Base-by-base conservation (phyloP, 371 early-diverging fungal genomes). In the Chytridiales sp. region DNA sequence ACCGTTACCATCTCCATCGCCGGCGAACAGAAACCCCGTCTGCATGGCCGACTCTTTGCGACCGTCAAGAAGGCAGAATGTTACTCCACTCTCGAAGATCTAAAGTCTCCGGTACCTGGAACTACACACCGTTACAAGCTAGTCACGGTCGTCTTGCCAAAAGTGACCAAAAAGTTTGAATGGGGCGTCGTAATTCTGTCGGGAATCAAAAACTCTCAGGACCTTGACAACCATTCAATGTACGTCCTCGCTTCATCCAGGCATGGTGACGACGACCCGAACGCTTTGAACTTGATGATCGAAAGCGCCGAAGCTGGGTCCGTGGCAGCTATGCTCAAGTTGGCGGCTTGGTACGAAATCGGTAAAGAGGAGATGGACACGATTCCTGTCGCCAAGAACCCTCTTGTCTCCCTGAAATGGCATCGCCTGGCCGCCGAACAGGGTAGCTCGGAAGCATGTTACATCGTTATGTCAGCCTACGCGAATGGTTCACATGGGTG, bases 331-430 rank as follows among this genome's bases (percentile, higher is more conserved):
- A 61, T 60, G 61, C 66, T 75, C n/a, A 71, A 70, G 51, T 52
- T 75, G 2, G 75, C 69, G 5, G 75, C 75, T 4, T 75, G 75
- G 75, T 71, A 67, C 65, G 66, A 71, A 30, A 32, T 75, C 35
- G 75, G 75, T 2, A 35, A 31, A 6, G 72, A 66, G 39, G 72
- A 55, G 24, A 58, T 59, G 50, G 31, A 48, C 4, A 55, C 22
- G 5, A 64, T 71, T 35, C 75, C 75, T 17, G 68, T 75, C 4
- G 19, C 61, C 2, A 41, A 58, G 34, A 62, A 69, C 59, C 51
- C 56, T 17, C 19, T 21, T 3, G 13, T 27, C 24, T 54, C 70
- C 1, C 61, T 66, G n/a, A 41, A 57, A 1, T 70, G 67, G 56
- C 68, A 73, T 46, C 47, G 56, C 21, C 46, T 44, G 35, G 74